Base-by-base conservation (phyloP, 805 yeast genomes). In the Candida taoyuanica region DNA sequence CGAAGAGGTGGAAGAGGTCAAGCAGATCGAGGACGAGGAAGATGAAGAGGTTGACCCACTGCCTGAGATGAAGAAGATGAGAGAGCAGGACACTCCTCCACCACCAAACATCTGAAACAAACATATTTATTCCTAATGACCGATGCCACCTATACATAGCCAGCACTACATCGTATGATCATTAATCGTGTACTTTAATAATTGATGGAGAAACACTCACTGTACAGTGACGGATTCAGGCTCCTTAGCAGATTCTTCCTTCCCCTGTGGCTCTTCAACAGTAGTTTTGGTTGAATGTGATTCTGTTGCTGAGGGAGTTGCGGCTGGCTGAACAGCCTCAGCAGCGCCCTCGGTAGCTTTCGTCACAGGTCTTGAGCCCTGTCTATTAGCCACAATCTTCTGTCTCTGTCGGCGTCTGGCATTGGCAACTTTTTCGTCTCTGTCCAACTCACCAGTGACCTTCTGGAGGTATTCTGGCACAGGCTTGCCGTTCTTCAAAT, bases 401-500 rank as follows among this genome's bases (percentile, higher is more conserved):
- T 40, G 40, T 32, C 47, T 43, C 33, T 49, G 49, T 23, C 26
- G 44, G 28, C 43, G 46, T 43, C 56, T 61, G 55, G 45, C 65
- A 56, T 9, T 36, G 29, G 59, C 61, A 44, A 63, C 60, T 51
- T 62, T 68, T 34, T 69, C 74, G 26, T 70, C 73, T 47, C 80
- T 64, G 31, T 79, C 86, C 31, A 79, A 54, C 47, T 81, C 95
- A 32, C 98, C 98, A 1, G 98, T 91, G 16, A 91, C 98, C 46
- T 82, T 79, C 37, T 68, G 68, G 43, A 93, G 64, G 53, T 86
- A 89, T 3, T 73, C 78, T 0, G 98, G 98, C 3, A 91, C 75
- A 8, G 84, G 82, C 26, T 78, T 60, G 1, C 84, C 85, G 36
- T 79, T 73, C 53, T 87, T 85, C 42, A 88, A 64, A 57, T 82